These are phyloP conservation scores for Microcyclosporella mali DNA, from an alignment of 2,329 filamentous ascomycete genomes.

Conservation along the genomic window DNA sequence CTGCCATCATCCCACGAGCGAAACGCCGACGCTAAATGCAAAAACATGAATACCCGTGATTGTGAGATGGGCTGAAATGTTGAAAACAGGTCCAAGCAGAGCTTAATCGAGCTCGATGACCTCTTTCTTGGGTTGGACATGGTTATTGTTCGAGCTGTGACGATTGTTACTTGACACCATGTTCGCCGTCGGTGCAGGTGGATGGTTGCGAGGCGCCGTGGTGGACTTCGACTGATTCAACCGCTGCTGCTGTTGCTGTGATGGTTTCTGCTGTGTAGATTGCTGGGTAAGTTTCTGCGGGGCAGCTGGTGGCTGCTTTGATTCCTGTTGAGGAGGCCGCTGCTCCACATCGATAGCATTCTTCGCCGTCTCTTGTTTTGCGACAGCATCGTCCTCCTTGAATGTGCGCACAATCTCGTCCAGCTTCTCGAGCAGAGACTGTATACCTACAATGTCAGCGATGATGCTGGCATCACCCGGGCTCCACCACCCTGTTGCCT, in stretches of 20 bases:
- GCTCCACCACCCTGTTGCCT: conserved; percentile 10
- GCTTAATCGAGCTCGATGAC: conserved; percentile 27
- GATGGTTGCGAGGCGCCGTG: neutral
- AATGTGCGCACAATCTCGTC: conserved; percentile 34
- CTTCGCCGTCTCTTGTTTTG: conserved; percentile 3
- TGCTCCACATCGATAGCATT: conserved; percentile 2
- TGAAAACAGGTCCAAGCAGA: neutral
- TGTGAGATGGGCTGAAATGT: too few relatives aligned
- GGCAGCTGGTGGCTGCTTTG: too few relatives aligned
- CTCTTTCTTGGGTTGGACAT: conserved; percentile 17
- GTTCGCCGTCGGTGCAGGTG: neutral
- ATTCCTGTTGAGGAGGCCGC: conserved; percentile 3
- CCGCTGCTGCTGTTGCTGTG: neutral
- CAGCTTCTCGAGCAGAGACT: conserved; percentile 29
- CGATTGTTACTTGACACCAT: neutral
- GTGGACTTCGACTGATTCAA: conserved; percentile 1
- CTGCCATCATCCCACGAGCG: neutral
- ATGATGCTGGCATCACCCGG: too few relatives aligned
- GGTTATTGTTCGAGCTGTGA: conserved; percentile 1
- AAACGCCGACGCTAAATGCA: conserved; percentile 4
- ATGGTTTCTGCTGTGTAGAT: neutral
- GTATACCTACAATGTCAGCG: too few relatives aligned
- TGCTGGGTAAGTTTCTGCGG: neutral
- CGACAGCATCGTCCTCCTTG: conserved; percentile 3
- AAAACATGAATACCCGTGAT: too few relatives aligned